phyloP scores from a whole-genome alignment of 2,329 filamentous ascomycete species.

The Colletotrichum spinosum region DNA sequence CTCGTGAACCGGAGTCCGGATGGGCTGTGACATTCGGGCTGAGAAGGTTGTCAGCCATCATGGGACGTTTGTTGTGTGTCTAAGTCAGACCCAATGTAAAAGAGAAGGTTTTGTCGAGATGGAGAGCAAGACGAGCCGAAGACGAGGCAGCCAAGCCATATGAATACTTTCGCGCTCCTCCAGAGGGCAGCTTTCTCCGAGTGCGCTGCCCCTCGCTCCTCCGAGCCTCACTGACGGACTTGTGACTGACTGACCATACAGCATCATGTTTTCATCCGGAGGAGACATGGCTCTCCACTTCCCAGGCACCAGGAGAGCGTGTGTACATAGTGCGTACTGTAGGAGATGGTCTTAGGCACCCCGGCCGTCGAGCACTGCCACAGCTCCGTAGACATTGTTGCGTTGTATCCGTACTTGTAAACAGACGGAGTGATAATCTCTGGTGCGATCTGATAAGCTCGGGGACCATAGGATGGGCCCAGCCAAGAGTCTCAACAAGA shows the following conservation, averaged over 20 bases:
- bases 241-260: background rate
- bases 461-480: constrained; percentile 11
- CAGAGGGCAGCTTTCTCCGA: constrained; percentile 27
- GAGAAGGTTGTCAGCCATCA: constrained; percentile 30
- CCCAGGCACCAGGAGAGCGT: background rate
- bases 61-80: constrained; percentile 11
- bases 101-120: constrained; percentile 31
- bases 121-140: constrained; percentile 32
- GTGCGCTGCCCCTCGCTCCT: constrained; percentile 1
- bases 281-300: constrained; percentile 29
- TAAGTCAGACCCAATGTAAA: background rate
- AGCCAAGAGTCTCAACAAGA: constrained; percentile 20
- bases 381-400: constrained; percentile 11
- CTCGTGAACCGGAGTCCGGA: constrained; percentile 26
- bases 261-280: constrained; percentile 1
- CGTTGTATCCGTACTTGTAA: background rate
- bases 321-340: background rate
- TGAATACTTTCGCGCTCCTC: constrained; percentile 16
- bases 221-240: background rate
- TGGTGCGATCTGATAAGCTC: constrained; percentile 31
- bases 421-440: constrained; percentile 15
- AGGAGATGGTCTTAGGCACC: constrained; percentile 2
- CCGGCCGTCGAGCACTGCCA: constrained; percentile 28
- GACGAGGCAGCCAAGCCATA: constrained; percentile 29
- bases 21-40: constrained; percentile 28